These are phyloP conservation scores for Serendipita sp. DNA, from an alignment of 1,284 basidiomycete species.

Conservation along the genomic window DNA sequence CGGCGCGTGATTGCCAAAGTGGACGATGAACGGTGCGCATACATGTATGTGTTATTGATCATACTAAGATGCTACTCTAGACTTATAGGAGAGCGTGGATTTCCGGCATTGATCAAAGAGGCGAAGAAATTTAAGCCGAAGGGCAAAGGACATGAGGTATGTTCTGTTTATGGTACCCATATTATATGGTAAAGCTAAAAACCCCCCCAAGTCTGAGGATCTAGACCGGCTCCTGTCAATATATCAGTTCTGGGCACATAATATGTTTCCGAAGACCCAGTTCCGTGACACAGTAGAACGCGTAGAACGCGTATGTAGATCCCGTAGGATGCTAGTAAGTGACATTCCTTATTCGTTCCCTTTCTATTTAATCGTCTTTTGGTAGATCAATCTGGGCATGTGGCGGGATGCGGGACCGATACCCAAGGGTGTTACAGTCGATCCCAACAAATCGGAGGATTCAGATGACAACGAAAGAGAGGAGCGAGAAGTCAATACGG, in stretches of 20 bases:
- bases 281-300: constrained; percentile 71
- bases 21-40: constrained; percentile 41
- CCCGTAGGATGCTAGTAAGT: constrained; percentile 64
- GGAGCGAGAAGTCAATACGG: neutral
- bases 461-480: neutral
- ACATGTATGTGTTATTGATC: neutral
- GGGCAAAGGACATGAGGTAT: constrained; percentile 83
- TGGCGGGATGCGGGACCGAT: constrained; percentile 42
- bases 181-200: constrained; percentile 6
- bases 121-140: constrained; percentile 61
- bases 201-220: constrained; percentile 46
- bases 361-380: constrained; percentile 3
- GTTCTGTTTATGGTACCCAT: constrained; percentile 6
- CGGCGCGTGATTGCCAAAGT: constrained; percentile 43
- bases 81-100: constrained; percentile 56
- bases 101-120: constrained; percentile 60
- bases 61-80: constrained; percentile 16
- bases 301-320: constrained; percentile 76
- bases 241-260: constrained; percentile 88
- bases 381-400: constrained; percentile 50
- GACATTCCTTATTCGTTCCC: neutral
- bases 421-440: neutral
- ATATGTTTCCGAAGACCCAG: constrained; percentile 73
- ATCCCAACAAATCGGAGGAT: neutral
- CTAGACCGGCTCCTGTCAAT: constrained; percentile 61